Base-by-base conservation (phyloP, 202 grass and related monocot genomes). In the Carex sylvatica region DNA sequence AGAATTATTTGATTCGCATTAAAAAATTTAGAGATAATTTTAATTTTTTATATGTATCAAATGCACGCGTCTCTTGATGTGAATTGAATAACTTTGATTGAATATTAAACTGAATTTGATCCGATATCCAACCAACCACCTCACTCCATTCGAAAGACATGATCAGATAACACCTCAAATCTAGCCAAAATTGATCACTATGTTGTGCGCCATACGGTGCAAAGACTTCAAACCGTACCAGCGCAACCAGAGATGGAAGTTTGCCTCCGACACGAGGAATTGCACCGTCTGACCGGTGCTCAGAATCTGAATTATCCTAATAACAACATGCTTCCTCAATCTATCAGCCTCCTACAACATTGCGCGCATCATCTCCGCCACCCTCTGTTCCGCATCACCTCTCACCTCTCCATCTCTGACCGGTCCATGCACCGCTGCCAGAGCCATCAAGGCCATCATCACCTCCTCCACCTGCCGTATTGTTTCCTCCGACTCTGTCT, bases 371-470 rank as follows among this genome's bases (percentile, higher is more conserved):
- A 59, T 69, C 26, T 73, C 82, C 5, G 20, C 24, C 9, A 74
- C 67, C 53, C 56, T 74, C 52, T n/a, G 3, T 19, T 52, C 31
- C 3, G n/a, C 30, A 24, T 59, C 67, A 18, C 62, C 82, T 56
- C 82, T 58, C 18, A 9, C 47, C 52, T 84, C 82, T 30, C 82
- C 82, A 47, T 74, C 62, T 46, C 52, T 74, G 28, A 54, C 54
- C 14, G 1, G 5, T 18, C 82, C 82, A 18, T 84, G 82, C 2
- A 74, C 82, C 2, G 26, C 65, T 0, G 82, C 65, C 11, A 84
- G 66, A 13, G 47, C 51, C 65, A 63, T 60, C 24, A 84, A 26
- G 19, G 51, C 67, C 0, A 1, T 63, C 22, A 52, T 46, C 15
- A 52, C 1, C 6, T 84, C 82, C 18, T 74, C 67, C n/a, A 74